A percentile compares a stretch with the other conserved stretches of the same genome.
Evolutionary conservation across 2,329 filamentous ascomycete genomes (phyloP).

Genomic region (Phaeosphaeria sp.): DNA sequence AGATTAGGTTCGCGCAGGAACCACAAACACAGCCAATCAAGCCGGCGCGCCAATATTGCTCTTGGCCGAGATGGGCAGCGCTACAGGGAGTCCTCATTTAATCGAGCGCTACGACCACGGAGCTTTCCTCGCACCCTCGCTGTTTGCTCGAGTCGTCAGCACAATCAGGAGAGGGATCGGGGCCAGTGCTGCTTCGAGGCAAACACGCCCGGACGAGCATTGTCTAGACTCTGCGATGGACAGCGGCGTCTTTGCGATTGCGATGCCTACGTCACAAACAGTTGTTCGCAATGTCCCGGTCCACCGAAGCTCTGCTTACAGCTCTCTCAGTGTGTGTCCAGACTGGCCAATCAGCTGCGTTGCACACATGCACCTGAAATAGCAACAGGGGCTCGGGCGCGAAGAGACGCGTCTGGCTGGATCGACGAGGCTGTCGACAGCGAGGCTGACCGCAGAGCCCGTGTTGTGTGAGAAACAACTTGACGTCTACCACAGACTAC

Average conservation of each 20-base stretch:
- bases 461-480: not conserved
- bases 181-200: not conserved
- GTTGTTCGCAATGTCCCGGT: not conserved
- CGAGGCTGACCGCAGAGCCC: not conserved
- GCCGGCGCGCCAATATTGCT: slow-evolving; percentile 1
- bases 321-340: not conserved
- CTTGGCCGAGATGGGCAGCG: slow-evolving; percentile 13
- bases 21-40: slow-evolving; percentile 13
- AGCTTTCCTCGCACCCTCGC: not conserved
- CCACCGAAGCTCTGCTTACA: not conserved
- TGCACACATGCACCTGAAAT: not conserved
- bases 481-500: no score
- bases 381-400: not conserved
- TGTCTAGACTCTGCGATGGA: not conserved
- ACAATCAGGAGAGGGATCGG: not conserved
- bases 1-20: slow-evolving; percentile 23
- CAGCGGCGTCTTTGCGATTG: not conserved
- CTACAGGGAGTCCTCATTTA: slow-evolving; percentile 5
- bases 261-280: not conserved
- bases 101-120: not conserved
- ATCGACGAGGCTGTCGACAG: not conserved
- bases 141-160: not conserved
- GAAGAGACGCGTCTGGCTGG: not conserved
- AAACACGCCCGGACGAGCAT: not conserved
- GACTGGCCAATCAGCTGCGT: not conserved